A percentile compares a stretch with the other conserved stretches of the same genome.
Evolutionary conservation across 805 yeast species (phyloP).

Genomic region (Ogataea siamensis): DNA sequence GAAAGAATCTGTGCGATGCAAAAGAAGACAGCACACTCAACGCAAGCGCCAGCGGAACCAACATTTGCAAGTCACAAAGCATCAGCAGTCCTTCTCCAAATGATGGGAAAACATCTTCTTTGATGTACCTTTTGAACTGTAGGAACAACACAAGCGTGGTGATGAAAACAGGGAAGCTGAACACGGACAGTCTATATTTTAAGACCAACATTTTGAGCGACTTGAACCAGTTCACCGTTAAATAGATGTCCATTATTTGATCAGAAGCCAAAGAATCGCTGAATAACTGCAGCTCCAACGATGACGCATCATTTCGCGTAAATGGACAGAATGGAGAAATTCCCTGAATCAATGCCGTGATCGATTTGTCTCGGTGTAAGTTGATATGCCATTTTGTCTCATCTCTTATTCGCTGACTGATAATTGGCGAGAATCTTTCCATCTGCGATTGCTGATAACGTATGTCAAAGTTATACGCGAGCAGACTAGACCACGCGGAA

Average conservation of each 20-base stretch:
- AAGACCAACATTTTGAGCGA: slow-evolving; percentile 70
- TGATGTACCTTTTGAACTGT: slow-evolving; percentile 51
- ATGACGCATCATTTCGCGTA: slow-evolving; percentile 21
- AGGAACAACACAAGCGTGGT: slow-evolving; percentile 48
- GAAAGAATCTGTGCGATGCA: slow-evolving; percentile 36
- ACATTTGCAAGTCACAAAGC: slow-evolving; percentile 34
- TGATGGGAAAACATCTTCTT: slow-evolving; percentile 39
- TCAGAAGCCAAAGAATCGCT: slow-evolving; percentile 38
- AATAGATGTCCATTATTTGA: slow-evolving; percentile 38
- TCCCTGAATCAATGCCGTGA: slow-evolving; percentile 52
- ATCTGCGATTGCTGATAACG: slow-evolving; percentile 27
- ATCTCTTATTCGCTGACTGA: slow-evolving; percentile 63
- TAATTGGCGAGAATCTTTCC: slow-evolving; percentile 54
- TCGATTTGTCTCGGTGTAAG: slow-evolving; percentile 38
- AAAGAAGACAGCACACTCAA: slow-evolving; percentile 41
- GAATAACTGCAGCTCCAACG: slow-evolving; percentile 48
- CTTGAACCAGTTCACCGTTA: slow-evolving; percentile 51
- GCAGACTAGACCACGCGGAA: slow-evolving; percentile 59
- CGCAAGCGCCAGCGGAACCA: slow-evolving; percentile 24
- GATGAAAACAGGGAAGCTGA: slow-evolving; percentile 65
- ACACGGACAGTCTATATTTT: slow-evolving; percentile 72
- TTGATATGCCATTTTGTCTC: slow-evolving; percentile 82
- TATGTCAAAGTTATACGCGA: slow-evolving; percentile 45
- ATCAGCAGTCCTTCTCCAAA: slow-evolving; percentile 46
- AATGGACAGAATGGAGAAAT: slow-evolving; percentile 54